Base-by-base conservation (phyloP, 352 stramenopile genomes). In the Pythium dissimile region DNA sequence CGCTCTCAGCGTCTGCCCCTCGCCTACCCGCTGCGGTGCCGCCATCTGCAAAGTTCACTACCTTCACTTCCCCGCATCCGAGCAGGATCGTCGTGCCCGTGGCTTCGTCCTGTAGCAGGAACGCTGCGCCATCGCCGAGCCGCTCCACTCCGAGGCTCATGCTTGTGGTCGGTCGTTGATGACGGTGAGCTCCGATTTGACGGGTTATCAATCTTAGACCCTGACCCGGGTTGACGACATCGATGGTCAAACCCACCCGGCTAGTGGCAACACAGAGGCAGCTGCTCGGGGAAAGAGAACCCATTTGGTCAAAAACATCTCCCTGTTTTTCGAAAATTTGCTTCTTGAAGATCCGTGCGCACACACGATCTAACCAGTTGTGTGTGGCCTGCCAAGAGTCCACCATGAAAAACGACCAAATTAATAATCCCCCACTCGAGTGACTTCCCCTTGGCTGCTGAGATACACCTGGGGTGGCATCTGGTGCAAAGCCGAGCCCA, bases 101-200 rank as follows among this genome's bases (percentile, higher is more conserved):
- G 24, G 59, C 26, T 24, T 84, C 75, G 54, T 93, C 84, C 9
- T 75, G 79, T 16, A 93, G 64, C 47, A 88, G 70, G 61, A 80
- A 89, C 37, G 84, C 67, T 27, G 80, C 79, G 56, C 81, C 84
- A 51, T 76, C 69, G 48, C 81, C 81, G 20, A 93, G 73, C 20
- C 80, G 66, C 69, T 91, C 77, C 23, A 93, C 55, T 9, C 67
- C 74, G 27, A 92, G 21, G 46, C 69, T 86, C 84, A 91, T 89
- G 0, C 9, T 51, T 48, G n/a, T n/a, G 31, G 21, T 44, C 3
- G 27, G 11, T 52, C 18, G 45, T n/a, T n/a, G n/a, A n/a, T n/a
- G n/a, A n/a, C n/a, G n/a, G n/a, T n/a, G n/a, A n/a, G n/a, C n/a
- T n/a, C n/a, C n/a, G n/a, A n/a, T n/a, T n/a, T n/a, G n/a, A n/a